These are phyloP conservation scores for Scalesia atractyloides DNA, from an alignment of 129 eudicot genomes.

Conservation along the genomic window DNA sequence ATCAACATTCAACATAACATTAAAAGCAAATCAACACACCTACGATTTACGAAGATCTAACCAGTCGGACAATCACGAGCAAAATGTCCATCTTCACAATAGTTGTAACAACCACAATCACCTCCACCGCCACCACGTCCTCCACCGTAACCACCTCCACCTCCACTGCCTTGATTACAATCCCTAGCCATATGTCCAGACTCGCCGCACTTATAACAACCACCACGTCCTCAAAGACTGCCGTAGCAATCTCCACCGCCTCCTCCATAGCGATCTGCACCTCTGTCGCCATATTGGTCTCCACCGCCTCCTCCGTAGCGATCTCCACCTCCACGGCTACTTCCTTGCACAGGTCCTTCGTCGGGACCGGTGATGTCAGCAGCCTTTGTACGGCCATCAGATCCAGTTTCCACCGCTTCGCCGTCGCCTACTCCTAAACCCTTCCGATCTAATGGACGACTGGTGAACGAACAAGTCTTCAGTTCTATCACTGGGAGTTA, in stretches of 20 bases:
- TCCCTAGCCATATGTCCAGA: conserved; percentile 43
- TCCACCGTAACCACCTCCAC: conserved; percentile 35
- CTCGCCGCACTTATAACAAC: conserved; percentile 34
- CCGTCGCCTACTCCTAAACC: conserved; percentile 73
- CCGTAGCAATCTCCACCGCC: conserved; percentile 36
- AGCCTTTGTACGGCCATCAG: conserved; percentile 76
- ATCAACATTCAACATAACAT: too few species aligned
- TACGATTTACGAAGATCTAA: conserved; percentile 31
- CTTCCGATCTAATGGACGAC: conserved; percentile 66
- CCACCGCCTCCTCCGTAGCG: neutral
- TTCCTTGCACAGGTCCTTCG: too few species aligned
- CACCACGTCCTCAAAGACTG: conserved; percentile 44
- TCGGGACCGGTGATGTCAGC: conserved; percentile 38
- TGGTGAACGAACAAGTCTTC: conserved; percentile 83
- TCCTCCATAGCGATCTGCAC: neutral
- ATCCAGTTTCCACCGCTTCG: conserved; percentile 55
- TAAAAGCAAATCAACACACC: too few species aligned
- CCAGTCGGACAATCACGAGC: conserved; percentile 60
- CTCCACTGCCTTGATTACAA: conserved; percentile 38
- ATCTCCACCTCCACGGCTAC: conserved; percentile 32
- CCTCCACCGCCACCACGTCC: conserved; percentile 31
- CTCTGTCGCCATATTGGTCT: too few species aligned
- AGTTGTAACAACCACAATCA: conserved; percentile 14
- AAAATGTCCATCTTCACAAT: conserved; percentile 43
- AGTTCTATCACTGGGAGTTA: conserved; percentile 55